Conservation (phyloP, 148 eudicot genomes). For the Rhododendron ferrugineum region DNA sequence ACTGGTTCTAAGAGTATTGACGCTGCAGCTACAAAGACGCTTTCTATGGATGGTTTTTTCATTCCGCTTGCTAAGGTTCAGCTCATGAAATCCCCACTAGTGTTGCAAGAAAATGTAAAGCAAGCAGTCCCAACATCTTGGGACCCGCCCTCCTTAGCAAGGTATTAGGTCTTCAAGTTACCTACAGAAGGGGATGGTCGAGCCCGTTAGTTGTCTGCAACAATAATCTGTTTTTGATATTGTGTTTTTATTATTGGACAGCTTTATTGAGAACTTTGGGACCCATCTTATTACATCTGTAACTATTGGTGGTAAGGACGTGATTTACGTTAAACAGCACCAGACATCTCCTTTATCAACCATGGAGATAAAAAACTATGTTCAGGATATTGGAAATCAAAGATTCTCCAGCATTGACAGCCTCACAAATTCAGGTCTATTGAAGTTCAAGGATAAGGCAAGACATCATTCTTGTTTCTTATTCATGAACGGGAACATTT, state of each 20-base stretch:
- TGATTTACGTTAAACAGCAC: slow-evolving; percentile 80
- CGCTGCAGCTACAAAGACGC: slow-evolving; percentile 68
- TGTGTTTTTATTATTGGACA: slow-evolving; percentile 19
- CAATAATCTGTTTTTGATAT: background rate
- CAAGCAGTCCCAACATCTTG: slow-evolving; percentile 66
- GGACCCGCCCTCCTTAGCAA: slow-evolving; percentile 86
- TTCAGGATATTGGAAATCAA: slow-evolving; percentile 81
- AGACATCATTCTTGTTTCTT: slow-evolving; percentile 28
- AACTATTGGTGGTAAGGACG: slow-evolving; percentile 91
- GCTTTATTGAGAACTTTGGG: slow-evolving; percentile 84
- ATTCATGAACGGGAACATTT: background rate
- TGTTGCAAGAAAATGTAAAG: slow-evolving; percentile 59
- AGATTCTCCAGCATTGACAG: slow-evolving; percentile 58
- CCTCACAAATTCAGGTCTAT: slow-evolving; percentile 67
- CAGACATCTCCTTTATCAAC: slow-evolving; percentile 66
- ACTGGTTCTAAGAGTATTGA: slow-evolving; percentile 77
- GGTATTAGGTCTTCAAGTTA: slow-evolving; percentile 36
- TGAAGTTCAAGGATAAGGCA: slow-evolving; percentile 76
- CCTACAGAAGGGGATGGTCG: background rate
- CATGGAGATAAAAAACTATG: slow-evolving; percentile 68
- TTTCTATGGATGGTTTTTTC: slow-evolving; percentile 60
- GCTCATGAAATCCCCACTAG: slow-evolving; percentile 38
- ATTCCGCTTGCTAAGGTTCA: slow-evolving; percentile 68
- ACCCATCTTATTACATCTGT: slow-evolving; percentile 85
- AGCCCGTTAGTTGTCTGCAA: background rate